Percentiles rank a stretch among this genome's conserved stretches.
Conservation (phyloP, 306 rosid genomes). For the Quillaja saponaria region DNA sequence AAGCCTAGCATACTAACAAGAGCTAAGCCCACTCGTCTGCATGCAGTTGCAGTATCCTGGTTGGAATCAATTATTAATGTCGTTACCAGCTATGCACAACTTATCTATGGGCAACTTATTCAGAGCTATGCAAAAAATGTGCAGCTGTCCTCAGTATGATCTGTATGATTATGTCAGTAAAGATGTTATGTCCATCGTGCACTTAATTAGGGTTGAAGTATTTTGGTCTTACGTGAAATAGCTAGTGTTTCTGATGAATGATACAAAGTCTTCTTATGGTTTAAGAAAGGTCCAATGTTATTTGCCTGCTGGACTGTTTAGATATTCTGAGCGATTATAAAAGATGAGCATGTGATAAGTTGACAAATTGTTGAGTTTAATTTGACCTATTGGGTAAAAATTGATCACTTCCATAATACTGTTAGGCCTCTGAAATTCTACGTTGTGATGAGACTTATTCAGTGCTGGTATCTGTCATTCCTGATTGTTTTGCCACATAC, state of each 20-base stretch:
- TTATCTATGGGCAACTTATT: background rate
- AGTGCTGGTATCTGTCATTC: too few species aligned
- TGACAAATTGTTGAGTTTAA: background rate
- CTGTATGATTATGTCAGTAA: background rate
- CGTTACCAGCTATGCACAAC: background rate
- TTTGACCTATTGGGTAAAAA: too few species aligned
- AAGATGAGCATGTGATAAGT: constrained; percentile 10
- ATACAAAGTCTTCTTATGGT: background rate
- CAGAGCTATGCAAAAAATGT: constrained; percentile 8
- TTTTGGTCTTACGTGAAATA: constrained; percentile 2
- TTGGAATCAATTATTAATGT: background rate
- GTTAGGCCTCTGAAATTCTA: too few species aligned
- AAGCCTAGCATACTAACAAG: too few species aligned
- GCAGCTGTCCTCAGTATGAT: background rate
- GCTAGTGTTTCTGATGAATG: constrained; percentile 5
- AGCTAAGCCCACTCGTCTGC: constrained; percentile 2
- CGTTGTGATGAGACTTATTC: background rate
- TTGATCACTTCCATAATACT: too few species aligned
- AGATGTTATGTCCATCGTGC: background rate
- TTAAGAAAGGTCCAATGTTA: constrained; percentile 16
- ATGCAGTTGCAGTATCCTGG: constrained; percentile 11
- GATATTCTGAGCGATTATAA: background rate
- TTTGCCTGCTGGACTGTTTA: background rate
- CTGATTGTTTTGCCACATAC: background rate
- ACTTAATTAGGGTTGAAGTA: background rate